phyloP scores from a whole-genome alignment of 1,284 basidiomycete species.

The Anthracocystis setariae region DNA sequence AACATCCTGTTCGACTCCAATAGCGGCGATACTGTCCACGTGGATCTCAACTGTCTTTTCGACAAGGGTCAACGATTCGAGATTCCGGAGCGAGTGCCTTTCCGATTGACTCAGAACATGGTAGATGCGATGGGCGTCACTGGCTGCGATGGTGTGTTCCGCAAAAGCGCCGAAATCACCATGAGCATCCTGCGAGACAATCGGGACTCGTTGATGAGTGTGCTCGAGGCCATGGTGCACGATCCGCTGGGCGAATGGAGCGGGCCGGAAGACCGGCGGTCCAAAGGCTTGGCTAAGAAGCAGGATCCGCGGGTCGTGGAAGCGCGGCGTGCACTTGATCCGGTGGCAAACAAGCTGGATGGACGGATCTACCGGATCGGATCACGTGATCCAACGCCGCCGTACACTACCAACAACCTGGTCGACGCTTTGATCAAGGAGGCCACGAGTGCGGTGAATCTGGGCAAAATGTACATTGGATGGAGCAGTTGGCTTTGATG shows the following conservation, averaged over 20 bases:
- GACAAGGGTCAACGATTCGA: conserved; percentile 90
- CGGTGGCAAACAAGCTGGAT: conserved; percentile 63
- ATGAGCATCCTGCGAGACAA: conserved; percentile 88
- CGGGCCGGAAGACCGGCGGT: conserved; percentile 69
- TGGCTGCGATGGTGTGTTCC: conserved; percentile 92
- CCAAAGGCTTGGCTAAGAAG: conserved; percentile 17
- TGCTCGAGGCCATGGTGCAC: conserved; percentile 96
- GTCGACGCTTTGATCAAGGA: conserved; percentile 66
- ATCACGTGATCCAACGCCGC: conserved; percentile 42
- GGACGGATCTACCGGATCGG: conserved; percentile 55
- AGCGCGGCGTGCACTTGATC: conserved; percentile 61
- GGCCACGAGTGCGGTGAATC: conserved; percentile 55
- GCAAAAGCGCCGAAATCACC: conserved; percentile 90
- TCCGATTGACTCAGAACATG: conserved; percentile 93
- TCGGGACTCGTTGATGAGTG: conserved; percentile 92
- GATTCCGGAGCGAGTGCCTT: conserved; percentile 91
- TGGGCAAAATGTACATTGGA: conserved; percentile 64
- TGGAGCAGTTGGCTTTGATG: conserved; percentile 55
- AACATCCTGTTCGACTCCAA: conserved; percentile 92
- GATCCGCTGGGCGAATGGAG: conserved; percentile 98
- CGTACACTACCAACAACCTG: conserved; percentile 62
- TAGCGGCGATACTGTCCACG: conserved; percentile 92
- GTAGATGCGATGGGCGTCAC: conserved; percentile 93
- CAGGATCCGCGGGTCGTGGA: conserved; percentile 55
- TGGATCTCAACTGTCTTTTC: conserved; percentile 98